Evolutionary conservation across 2,329 filamentous ascomycete species (phyloP).

Genomic region (Colletotrichum lindemuthianum): DNA sequence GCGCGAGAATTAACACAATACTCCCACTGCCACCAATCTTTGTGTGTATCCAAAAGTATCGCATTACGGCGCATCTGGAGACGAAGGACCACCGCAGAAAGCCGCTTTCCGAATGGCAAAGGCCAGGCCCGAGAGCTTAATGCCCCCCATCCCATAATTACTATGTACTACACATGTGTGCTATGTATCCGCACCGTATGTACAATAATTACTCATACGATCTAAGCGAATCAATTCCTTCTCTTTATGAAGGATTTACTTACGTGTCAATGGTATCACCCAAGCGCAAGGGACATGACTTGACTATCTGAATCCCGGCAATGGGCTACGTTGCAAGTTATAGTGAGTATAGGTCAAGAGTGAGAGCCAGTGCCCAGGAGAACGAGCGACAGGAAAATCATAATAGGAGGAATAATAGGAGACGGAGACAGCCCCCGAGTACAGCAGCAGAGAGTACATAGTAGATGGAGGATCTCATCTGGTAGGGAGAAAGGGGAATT

Average conservation of each 20-base stretch:
- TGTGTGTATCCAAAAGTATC: background rate
- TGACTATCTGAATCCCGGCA: constrained; percentile 11
- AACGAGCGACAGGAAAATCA: no score
- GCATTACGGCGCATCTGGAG: background rate
- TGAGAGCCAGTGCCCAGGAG: no score
- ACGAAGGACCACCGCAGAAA: constrained; percentile 18
- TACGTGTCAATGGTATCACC: background rate
- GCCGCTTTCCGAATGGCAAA: constrained; percentile 17
- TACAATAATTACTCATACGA: no score
- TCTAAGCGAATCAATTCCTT: no score
- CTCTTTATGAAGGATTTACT: constrained; percentile 8
- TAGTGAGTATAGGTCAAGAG: no score
- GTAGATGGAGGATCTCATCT: background rate
- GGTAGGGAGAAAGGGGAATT: constrained; percentile 6
- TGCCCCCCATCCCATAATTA: constrained; percentile 15
- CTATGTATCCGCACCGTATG: no score
- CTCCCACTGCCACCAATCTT: background rate
- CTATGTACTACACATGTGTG: background rate
- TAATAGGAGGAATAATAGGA: background rate
- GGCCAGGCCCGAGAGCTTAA: constrained; percentile 28
- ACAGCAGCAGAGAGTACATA: background rate
- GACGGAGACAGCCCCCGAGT: background rate
- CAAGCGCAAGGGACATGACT: constrained; percentile 6
- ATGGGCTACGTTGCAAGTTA: background rate
- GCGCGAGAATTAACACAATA: background rate